Evolutionary conservation across 78 protist genomes (phyloP).

Genomic region (Creolimax fragrantissima): DNA sequence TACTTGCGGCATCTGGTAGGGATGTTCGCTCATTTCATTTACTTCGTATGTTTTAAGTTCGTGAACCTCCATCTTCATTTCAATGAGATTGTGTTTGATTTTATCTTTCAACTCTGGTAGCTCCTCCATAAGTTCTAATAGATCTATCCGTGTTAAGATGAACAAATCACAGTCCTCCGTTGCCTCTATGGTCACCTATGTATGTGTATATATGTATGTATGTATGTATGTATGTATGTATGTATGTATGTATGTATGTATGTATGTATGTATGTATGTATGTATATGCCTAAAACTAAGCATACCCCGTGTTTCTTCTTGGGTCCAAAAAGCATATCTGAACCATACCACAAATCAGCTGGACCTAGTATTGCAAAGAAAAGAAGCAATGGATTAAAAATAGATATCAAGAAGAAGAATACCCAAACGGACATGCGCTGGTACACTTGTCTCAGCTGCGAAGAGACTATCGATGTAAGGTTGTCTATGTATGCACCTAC

Average conservation of each 20-base stretch:
- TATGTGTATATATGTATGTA: background rate
- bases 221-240: background rate
- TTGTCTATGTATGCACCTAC: too few species aligned
- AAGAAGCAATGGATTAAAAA: too few species aligned
- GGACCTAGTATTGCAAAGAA: background rate
- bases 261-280: background rate
- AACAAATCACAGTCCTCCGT: background rate
- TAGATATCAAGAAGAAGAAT: too few species aligned
- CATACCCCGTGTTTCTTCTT: background rate
- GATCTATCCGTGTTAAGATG: background rate
- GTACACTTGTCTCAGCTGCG: too few species aligned
- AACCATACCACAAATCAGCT: background rate
- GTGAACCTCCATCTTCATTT: background rate
- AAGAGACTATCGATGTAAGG: too few species aligned
- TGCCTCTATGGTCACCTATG: background rate
- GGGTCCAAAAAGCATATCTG: slow-evolving; percentile 1
- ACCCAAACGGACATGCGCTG: too few species aligned
- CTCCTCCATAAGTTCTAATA: background rate
- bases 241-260: background rate
- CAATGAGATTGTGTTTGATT: background rate
- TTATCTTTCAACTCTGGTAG: background rate
- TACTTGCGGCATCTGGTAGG: background rate
- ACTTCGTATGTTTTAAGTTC: background rate
- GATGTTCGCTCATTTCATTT: background rate
- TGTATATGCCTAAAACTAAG: background rate